Base-by-base conservation (phyloP, 1,284 basidiomycete genomes). In the Irpex sp. region DNA sequence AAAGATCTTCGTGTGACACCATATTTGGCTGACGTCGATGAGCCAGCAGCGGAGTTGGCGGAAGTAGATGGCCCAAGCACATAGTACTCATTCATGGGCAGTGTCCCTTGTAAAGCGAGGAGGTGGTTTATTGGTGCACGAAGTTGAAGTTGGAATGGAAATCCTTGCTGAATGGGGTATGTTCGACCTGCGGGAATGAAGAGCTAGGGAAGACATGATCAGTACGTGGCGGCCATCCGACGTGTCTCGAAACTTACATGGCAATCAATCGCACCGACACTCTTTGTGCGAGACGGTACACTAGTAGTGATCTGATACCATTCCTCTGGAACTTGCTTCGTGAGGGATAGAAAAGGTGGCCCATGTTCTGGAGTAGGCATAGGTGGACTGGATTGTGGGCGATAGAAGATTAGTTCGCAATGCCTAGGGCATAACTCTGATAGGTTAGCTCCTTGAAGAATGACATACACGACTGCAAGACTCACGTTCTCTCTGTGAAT, bases 91-190 rank as follows among this genome's bases (percentile, higher is more conserved):
- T 26, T 36, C 6, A 11, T 37, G 11, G 54, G 26, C 7, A 15
- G 26, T 36, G 9, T 36, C 13, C n/a, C 54, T 9, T 56, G 54
- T 19, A 17, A 15, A 4, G 34, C 34, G 54, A 56, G 15, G 21
- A 56, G 31, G 17, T 56, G 54, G 17, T 56, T 21, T 17, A 36
- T 21, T 15, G 54, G 75, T 3, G 82, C 85, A 54, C 74, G 78
- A 19, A 89, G 74, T 64, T 87, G 86, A 37, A 89, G 67, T 67
- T 87, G 85, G 71, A 89, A 86, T 0, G 86, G 86, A 15, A 89
- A 84, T 8, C 70, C 75, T 62, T 87, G 85, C 1, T 73, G 68
- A 19, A 86, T 63, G 4, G 80, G 78, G 70, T 82, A 89, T 7
- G 84, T 78, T 57, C 82, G 80, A 1, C 79, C 78, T 1, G 79